Percentiles rank a stretch among this genome's conserved stretches.
These are phyloP conservation scores for Persicaria tinctoria DNA, from an alignment of 148 eudicot genomes.

Conservation along the genomic window DNA sequence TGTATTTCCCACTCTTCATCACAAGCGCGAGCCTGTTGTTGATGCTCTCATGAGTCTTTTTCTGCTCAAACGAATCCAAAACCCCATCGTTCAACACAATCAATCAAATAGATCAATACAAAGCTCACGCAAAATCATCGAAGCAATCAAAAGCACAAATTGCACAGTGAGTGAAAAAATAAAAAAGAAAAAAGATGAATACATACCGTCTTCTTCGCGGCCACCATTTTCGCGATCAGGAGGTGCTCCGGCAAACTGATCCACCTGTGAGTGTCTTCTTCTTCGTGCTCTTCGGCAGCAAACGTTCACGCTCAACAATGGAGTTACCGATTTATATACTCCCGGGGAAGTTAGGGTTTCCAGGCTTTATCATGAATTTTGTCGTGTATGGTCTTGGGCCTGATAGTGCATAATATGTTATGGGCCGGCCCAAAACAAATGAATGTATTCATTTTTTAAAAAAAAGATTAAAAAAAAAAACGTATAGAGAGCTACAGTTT, in stretches of 20 bases:
- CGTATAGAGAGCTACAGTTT: background rate
- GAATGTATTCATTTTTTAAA: background rate
- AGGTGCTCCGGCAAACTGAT: conserved; percentile 3
- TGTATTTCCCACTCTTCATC: conserved; percentile 60
- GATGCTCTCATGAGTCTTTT: conserved; percentile 65
- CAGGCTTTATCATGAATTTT: background rate
- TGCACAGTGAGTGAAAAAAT: background rate
- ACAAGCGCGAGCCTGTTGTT: conserved; percentile 56
- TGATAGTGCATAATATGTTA: background rate
- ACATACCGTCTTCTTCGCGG: conserved; percentile 16
- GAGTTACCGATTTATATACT: background rate
- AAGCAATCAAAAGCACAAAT: background rate
- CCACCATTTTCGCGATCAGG: conserved; percentile 14
- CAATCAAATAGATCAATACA: background rate
- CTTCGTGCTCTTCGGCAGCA: conserved; percentile 7
- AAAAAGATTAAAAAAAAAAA: background rate
- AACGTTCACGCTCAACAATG: background rate
- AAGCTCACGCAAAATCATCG: background rate
- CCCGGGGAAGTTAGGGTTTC: conserved; percentile 4
- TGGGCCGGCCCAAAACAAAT: conserved; percentile 1
- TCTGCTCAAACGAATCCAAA: conserved; percentile 23
- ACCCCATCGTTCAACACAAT: background rate
- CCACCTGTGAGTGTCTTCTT: background rate
- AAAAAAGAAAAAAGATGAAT: background rate
- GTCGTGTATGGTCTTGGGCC: background rate